Evolutionary conservation across 257 asterid species (phyloP), one percentile per base, ranked within the genome.

Genomic region (Solanum raphanifolium): DNA sequence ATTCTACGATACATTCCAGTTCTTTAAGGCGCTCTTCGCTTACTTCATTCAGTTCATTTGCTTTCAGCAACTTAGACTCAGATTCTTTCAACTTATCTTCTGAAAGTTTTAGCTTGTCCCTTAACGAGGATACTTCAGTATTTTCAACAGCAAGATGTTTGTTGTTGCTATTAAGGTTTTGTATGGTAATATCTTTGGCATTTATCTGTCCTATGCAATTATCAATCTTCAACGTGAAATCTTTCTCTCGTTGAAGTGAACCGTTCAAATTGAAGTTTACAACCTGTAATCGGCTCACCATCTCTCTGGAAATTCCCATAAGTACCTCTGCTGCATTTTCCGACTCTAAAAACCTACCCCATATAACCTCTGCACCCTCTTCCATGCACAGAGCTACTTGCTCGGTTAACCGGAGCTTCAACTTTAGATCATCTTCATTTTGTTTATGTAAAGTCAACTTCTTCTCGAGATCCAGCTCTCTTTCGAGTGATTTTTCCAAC

Each of bases 361-460:
- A 95, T 36, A 94, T 93, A 76, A 91, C 98, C 91, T 95, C 98
- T 3, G 98, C 98, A 13, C 96, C 98, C 94, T 95, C 98, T 90
- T 97, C 98, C 98, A 95, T 95, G 91, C 91, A 87, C 48, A 89
- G 83, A 15, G 98, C 95, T 38, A 97, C 96, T 92, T 95, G 96
- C 83, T 95, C 98, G 13, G 92, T 92, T 82, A 95, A 90, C 15
- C 89, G 86, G 16, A 91, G 92, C 93, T 95, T 97, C 83, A 90
- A 66, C 83, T 89, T 94, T 1, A 94, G 89, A 90, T 95, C 98
- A 84, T 97, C 94, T 91, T 97, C 98, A n/a, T 93, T 95, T 88
- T 92, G 98, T 87, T 91, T 95, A 81, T 88, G 88, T 86, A 90
- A 90, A 3, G 87, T 89, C 78, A 95, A 84, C 92, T 93, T 93